A percentile compares a stretch with the other conserved stretches of the same genome.
phyloP scores from a whole-genome alignment of 2,329 filamentous ascomycete genomes.

The Colletotrichum sp. region DNA sequence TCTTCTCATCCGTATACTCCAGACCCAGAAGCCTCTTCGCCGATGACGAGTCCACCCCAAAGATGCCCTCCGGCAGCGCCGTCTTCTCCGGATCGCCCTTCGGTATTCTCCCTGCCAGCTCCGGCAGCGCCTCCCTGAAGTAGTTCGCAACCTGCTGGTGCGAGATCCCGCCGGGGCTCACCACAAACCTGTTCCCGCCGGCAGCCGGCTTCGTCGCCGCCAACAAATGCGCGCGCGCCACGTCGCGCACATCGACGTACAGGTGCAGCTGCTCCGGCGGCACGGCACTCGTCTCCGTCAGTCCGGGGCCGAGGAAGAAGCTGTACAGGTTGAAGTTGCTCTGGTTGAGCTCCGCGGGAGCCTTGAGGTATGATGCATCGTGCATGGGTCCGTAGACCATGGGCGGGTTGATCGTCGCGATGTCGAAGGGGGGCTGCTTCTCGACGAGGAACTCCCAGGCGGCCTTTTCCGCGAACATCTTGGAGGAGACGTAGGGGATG shows the following conservation, averaged over 20 bases:
- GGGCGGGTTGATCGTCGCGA: conserved; percentile 34
- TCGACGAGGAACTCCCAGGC: conserved; percentile 36
- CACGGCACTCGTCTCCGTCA: conserved; percentile 1
- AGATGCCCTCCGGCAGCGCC: conserved; percentile 23
- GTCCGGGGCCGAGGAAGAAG: background rate
- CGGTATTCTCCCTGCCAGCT: conserved; percentile 24
- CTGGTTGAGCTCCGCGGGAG: background rate
- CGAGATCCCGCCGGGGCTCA: conserved; percentile 22
- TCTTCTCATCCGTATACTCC: conserved; percentile 22
- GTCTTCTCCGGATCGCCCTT: conserved; percentile 19
- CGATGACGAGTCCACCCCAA: conserved; percentile 17
- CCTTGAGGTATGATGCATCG: background rate
- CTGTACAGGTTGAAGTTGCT: conserved; percentile 11
- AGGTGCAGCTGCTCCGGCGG: conserved; percentile 24
- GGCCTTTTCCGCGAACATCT: conserved; percentile 45
- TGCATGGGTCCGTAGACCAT: conserved; percentile 16
- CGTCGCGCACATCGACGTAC: conserved; percentile 31
- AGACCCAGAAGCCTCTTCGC: conserved; percentile 24
- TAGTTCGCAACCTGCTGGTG: conserved; percentile 25
- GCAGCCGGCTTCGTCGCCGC: conserved; percentile 26
- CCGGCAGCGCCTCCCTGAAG: conserved; percentile 21
- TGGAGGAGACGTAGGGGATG: conserved; percentile 46
- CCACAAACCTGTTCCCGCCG: conserved; percentile 28
- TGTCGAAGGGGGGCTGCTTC: conserved; percentile 35
- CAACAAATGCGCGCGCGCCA: conserved; percentile 28